phyloP scores from a whole-genome alignment of 768 basidiomycete species.

The Pleurotus platypus region DNA sequence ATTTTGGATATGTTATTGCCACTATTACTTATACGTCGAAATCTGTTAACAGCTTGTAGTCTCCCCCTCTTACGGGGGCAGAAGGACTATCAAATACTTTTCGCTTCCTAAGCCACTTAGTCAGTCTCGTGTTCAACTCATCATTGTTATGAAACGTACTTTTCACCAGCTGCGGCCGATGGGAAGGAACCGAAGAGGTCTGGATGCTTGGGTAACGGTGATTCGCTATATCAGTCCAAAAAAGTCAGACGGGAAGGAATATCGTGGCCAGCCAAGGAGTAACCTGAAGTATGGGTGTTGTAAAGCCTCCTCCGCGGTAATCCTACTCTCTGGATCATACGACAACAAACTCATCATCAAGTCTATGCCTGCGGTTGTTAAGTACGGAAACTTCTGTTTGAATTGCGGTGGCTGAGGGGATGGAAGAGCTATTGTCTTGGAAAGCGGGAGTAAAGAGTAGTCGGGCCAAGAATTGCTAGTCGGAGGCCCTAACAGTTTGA shows the following conservation, averaged over 20 bases:
- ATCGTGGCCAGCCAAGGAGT: conserved; percentile 19
- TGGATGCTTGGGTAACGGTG: conserved; percentile 93
- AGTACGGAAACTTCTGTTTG: conserved; percentile 81
- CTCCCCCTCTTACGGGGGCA: conserved; percentile 69
- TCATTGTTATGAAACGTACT: conserved; percentile 43
- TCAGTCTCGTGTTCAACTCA: conserved; percentile 5
- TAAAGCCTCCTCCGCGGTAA: conserved; percentile 86
- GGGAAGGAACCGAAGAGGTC: conserved; percentile 96
- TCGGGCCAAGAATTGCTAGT: conserved; percentile 85
- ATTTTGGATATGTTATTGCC: no score
- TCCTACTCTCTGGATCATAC: conserved; percentile 86
- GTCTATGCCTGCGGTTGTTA: conserved; percentile 83
- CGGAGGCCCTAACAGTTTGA: conserved; percentile 93
- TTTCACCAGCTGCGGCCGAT: conserved; percentile 94
- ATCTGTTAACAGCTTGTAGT: conserved; percentile 65
- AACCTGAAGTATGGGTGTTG: conserved; percentile 91
- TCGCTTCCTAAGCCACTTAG: conserved; percentile 48
- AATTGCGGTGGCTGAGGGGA: conserved; percentile 73
- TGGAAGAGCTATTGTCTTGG: conserved; percentile 75
- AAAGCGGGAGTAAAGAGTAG: conserved; percentile 72
- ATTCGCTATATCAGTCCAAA: conserved; percentile 54
- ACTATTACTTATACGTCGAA: conserved; percentile 39
- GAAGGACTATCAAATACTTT: conserved; percentile 79
- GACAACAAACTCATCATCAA: conserved; percentile 76
- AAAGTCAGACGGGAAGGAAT: neutral